Evolutionary conservation across 148 eudicot species (phyloP), one percentile per base, ranked within the genome.

Genomic region (Pouteria glomerata): DNA sequence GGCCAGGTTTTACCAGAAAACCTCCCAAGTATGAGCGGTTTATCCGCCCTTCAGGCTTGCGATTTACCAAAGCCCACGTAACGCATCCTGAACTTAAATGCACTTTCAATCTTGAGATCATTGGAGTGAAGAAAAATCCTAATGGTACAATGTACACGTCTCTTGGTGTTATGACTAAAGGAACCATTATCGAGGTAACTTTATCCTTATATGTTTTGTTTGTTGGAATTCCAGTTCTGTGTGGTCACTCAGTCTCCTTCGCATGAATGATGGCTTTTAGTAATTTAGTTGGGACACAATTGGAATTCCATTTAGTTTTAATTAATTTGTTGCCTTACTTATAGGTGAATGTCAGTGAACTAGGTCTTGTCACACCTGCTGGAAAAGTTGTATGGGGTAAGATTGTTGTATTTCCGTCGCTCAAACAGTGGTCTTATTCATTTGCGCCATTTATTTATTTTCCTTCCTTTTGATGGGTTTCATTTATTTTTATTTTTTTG

Each of bases 381-480:
- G 99, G 99, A 63, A 95, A 95, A 85, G 96, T 95, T 56, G 97
- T 95, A 44, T 95, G 97, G 99, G 99, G 99, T 95, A 75, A 82
- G 92, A 76, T 56, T 48, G 0, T 31, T 6, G 35, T 51, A 37
- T 3, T 59, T 61, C 27, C 16, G 1, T 65, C 27, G 16, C 24
- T 0, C 35, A 23, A 39, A 26, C 23, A 24, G 13, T 37, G 5
- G 13, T 31, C n/a, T 66, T 13, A 41, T 19, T 6, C 57, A 1
- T 13, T 57, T 24, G 14, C 34, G 4, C 41, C 13, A 14, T 6
- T 30, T 45, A 35, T 31, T 61, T 4, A 8, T 57, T 29, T 11
- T 10, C 42, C 19, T 24, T 3, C 3, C n/a, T 29, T 24, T 15
- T 15, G 13, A 16, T 48, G 53, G 53, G 15, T 48, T 59, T 27